Base-by-base conservation (phyloP, 495 filamentous ascomycete species). In the Cairneyella variabilis region DNA sequence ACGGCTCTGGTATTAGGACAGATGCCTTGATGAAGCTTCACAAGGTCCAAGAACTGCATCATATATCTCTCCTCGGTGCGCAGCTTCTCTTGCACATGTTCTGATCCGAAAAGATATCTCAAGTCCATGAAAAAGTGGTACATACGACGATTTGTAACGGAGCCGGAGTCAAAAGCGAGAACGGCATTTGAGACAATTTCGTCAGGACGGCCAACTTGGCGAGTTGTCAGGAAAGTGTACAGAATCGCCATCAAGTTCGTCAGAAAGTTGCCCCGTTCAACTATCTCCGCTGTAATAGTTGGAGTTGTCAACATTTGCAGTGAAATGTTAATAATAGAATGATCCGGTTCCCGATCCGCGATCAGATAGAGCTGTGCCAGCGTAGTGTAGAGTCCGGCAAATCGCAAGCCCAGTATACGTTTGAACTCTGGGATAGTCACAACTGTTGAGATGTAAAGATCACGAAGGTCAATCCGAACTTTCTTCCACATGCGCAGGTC, bases 401-500 rank as follows among this genome's bases (percentile, higher is more conserved):
- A 89, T 9, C 93, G 82, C 42, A 99, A 73, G 9, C 91, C 91
- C 50, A 99, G 78, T 23, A 99, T 82, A n/a, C 95, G 84, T 73
- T 97, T 99, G 78, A 97, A 97, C 58, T 91, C 76, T 9, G 92
- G 92, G 48, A 97, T 89, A 7, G 88, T 89, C 37, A 99, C 90
- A 17, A 97, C 91, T 9, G 95, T 97, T 30, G 87, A 90, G 59
- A 99, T 96, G 66, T 96, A 97, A 6, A 99, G 79, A 54, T 96
- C 90, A 11, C 95, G 86, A 45, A 99, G 75, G 59, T 95, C 86
- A 37, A 89, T 88, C 12, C 93, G 83, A 7, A 90, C 83, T 64
- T 89, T 91, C 72, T 99, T 99, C 93, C 93, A 99, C 70, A 99
- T 75, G 48, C 93, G 73, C 34, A 99, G 71, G 64, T 99, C 93